Evolutionary conservation across 768 basidiomycete species (phyloP).

Genomic region (Trichaptum fuscoviolaceum): DNA sequence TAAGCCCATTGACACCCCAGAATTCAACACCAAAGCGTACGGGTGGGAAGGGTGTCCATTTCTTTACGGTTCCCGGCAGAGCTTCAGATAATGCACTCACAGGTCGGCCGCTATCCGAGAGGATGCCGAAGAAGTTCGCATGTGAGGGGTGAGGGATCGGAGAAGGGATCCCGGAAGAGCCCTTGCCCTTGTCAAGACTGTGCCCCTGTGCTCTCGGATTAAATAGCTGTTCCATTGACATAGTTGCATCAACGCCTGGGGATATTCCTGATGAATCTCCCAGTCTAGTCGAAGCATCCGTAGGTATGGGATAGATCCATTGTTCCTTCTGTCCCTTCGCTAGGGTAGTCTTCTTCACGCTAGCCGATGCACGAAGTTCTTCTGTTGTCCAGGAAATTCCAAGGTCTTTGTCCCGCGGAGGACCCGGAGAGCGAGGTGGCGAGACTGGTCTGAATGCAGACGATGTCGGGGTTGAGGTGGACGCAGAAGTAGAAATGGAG

Average conservation of each 20-base stretch:
- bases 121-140: slow-evolving; percentile 60
- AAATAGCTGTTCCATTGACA: slow-evolving; percentile 70
- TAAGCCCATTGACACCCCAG: slow-evolving; percentile 76
- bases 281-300: slow-evolving; percentile 66
- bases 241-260: slow-evolving; percentile 20
- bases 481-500: slow-evolving; percentile 32
- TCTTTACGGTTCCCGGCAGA: slow-evolving; percentile 39
- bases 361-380: slow-evolving; percentile 37
- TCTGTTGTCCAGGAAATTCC: slow-evolving; percentile 53
- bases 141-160: slow-evolving; percentile 31
- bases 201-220: slow-evolving; percentile 25
- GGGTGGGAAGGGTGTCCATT: slow-evolving; percentile 72
- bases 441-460: slow-evolving; percentile 4
- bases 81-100: slow-evolving; percentile 34
- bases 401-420: slow-evolving; percentile 51
- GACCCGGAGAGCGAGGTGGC: slow-evolving; percentile 1
- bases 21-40: slow-evolving; percentile 87
- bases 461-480: not conserved
- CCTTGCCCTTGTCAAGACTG: not conserved
- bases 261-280: slow-evolving; percentile 60
- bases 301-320: slow-evolving; percentile 49
- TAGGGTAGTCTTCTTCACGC: slow-evolving; percentile 7
- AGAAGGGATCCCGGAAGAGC: slow-evolving; percentile 21
- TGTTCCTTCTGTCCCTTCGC: slow-evolving; percentile 32
- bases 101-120: slow-evolving; percentile 34